Evolutionary conservation across 106 monocot species (phyloP).

Genomic region (Dendrobium huoshanense): DNA sequence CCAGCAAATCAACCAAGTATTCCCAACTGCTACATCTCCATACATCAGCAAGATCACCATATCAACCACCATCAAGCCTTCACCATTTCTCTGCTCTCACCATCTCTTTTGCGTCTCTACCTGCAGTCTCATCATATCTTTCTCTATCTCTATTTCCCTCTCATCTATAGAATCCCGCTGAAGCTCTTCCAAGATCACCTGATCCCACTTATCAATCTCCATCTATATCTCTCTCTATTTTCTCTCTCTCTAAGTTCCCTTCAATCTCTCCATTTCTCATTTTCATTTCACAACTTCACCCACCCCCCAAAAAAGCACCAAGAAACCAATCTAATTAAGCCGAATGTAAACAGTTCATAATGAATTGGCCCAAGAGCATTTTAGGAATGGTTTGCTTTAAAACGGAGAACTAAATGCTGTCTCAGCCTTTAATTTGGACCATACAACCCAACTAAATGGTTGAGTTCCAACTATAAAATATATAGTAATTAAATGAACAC

Average conservation of each 20-base stretch:
- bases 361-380: background rate
- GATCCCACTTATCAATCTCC: background rate
- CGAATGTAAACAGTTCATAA: background rate
- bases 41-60: background rate
- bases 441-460: background rate
- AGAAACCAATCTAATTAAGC: background rate
- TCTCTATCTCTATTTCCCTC: background rate
- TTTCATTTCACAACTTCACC: too few relatives aligned
- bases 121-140: background rate
- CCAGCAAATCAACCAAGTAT: too few relatives aligned
- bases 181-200: background rate
- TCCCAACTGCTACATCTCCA: background rate
- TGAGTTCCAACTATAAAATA: background rate
- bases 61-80: background rate
- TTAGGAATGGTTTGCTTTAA: background rate
- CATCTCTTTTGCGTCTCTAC: too few relatives aligned
- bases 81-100: background rate
- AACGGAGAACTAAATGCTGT: background rate
- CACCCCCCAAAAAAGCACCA: background rate
- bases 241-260: too few relatives aligned
- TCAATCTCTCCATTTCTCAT: too few relatives aligned
- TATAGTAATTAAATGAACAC: background rate
- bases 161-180: too few relatives aligned
- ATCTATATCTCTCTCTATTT: too few relatives aligned
- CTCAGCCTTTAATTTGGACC: background rate